Evolutionary conservation across 2,329 filamentous ascomycete genomes (phyloP).

Genomic region (Orbilia oligospora): DNA sequence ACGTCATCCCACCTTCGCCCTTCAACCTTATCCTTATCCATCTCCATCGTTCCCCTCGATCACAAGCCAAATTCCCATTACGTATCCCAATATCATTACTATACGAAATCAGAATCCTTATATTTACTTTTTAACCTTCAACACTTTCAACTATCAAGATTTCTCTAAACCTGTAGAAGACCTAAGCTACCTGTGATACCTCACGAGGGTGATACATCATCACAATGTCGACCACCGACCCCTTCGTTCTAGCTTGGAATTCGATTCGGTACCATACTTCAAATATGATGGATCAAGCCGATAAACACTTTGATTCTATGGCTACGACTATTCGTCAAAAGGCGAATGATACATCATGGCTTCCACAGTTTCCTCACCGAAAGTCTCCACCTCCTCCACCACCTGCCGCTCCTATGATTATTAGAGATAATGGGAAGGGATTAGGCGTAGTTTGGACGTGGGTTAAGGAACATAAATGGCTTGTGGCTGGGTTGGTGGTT

Average conservation of each 20-base stretch:
- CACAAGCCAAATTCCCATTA: not conserved
- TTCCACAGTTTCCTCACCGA: constrained; percentile 16
- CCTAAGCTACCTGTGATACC: not conserved
- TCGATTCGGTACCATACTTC: constrained; percentile 43
- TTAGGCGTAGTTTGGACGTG: constrained; percentile 25
- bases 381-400: constrained; percentile 33
- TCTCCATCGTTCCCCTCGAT: not conserved
- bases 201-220: not conserved
- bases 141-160: too few species aligned
- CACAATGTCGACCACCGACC: constrained; percentile 54
- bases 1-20: constrained; percentile 34
- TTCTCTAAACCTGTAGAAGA: too few species aligned
- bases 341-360: constrained; percentile 42
- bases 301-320: constrained; percentile 57
- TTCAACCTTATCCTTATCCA: constrained; percentile 14
- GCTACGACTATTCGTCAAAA: constrained; percentile 41
- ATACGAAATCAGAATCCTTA: too few species aligned
- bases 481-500: constrained; percentile 27
- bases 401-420: constrained; percentile 12
- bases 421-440: constrained; percentile 2
- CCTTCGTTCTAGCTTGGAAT: constrained; percentile 59
- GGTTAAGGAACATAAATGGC: constrained; percentile 44
- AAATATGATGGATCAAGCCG: constrained; percentile 52
- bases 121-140: too few species aligned
- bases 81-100: not conserved